Evolutionary conservation across 2,329 filamentous ascomycete genomes (phyloP), one percentile per base, ranked within the genome.

Genomic region (Pseudogymnoascus sp.): DNA sequence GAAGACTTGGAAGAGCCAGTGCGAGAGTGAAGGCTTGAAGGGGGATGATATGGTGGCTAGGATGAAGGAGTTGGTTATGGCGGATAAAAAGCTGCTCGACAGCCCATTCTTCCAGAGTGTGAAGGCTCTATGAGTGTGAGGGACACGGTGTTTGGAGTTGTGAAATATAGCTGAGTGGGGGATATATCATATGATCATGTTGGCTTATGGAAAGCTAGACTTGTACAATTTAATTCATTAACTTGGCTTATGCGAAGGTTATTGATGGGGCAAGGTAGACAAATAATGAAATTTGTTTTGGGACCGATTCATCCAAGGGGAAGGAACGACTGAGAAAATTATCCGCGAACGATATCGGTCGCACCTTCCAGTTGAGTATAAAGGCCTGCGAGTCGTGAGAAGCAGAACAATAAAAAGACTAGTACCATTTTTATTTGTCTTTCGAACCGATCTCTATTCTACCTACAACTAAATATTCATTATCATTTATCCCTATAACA

Each of bases 1-100:
- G 64, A 77, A 89, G 42, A 84, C 86, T 73, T 99, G 95, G 95
- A 97, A 96, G 80, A 82, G 85, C 61, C 88, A 93, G 73, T 84
- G 86, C 9, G 78, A 84, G 64, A 81, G 76, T 1, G 84, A 81
- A 31, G 74, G 79, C 3, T 79, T 91, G 80, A 86, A 78, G 63
- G 86, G 86, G 69, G 87, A 90, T 68, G 87, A 96, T 73, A 93
- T 95, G 80, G 84, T 93, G 6, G 80, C 82, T 66, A 83, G 86
- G 69, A 86, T 97, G 83, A 88, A 85, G 74, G 90, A 93, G 69
- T 76, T 97, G 69, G 90, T 97, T 3, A 83, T 82, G 68, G 84
- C 79, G 1, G 89, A 97, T 73, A 80, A 88, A 69, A 86, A 84
- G 72, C 69, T 88, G 64, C 71, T 83, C 53, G 79, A 77, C 5